phyloP scores from a whole-genome alignment of 2,329 filamentous ascomycete species.

The Pestalotiopsis sp. region DNA sequence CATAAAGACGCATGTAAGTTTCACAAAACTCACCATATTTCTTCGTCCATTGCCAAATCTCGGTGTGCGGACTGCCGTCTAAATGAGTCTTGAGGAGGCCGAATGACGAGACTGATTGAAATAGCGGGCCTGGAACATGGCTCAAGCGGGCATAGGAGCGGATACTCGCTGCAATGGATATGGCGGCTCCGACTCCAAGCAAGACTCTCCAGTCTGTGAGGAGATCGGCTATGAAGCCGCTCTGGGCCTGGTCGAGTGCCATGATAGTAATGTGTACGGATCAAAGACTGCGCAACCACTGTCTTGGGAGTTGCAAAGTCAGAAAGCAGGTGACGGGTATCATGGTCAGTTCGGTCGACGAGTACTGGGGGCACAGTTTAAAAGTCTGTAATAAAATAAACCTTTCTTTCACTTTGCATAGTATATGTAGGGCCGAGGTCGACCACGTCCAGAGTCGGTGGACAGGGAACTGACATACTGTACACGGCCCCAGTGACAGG shows the following conservation, averaged over 20 bases:
- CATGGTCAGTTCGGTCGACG: too few relatives aligned
- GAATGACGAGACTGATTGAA: constrained; percentile 13
- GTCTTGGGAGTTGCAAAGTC: background rate
- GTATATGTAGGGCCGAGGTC: background rate
- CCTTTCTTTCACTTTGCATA: background rate
- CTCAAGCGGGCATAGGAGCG: constrained; percentile 4
- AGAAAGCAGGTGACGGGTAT: too few relatives aligned
- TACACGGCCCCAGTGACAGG: background rate
- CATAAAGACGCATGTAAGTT: background rate
- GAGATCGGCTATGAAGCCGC: background rate
- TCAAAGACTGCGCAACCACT: background rate
- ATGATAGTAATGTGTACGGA: background rate
- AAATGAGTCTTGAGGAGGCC: constrained; percentile 13
- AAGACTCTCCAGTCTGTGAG: background rate
- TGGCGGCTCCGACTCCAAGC: background rate
- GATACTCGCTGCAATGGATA: background rate
- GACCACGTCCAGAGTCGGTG: background rate
- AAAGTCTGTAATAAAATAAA: background rate
- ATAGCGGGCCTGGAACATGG: constrained; percentile 14
- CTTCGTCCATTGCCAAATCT: constrained; percentile 9
- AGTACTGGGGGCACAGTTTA: background rate
- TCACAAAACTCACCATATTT: constrained; percentile 18
- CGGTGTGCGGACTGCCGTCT: constrained; percentile 13
- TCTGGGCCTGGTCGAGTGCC: background rate
- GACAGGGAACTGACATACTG: background rate